A percentile compares a stretch with the other conserved stretches of the same genome.
These are phyloP conservation scores for Hymenoscyphus occultus DNA, from an alignment of 2,329 filamentous ascomycete genomes.

Conservation along the genomic window DNA sequence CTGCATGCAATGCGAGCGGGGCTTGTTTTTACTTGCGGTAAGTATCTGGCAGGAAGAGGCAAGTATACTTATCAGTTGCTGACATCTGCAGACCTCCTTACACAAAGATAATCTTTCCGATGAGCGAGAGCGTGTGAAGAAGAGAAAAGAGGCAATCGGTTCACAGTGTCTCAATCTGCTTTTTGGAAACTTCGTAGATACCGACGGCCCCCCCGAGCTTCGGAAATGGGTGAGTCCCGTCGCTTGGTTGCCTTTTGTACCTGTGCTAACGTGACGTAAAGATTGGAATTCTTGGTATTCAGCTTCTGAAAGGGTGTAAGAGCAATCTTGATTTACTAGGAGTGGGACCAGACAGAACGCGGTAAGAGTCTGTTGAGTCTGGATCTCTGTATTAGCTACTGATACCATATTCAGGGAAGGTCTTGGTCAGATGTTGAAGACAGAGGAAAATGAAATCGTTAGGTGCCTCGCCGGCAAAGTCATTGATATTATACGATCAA, in stretches of 20 bases:
- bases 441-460: slow-evolving; percentile 30
- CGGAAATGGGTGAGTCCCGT: slow-evolving; percentile 30
- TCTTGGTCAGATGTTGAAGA: slow-evolving; percentile 25
- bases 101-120: neutral
- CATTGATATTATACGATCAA: slow-evolving; percentile 20
- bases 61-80: neutral
- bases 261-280: slow-evolving; percentile 15
- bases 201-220: slow-evolving; percentile 14
- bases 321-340: slow-evolving; percentile 22
- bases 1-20: slow-evolving; percentile 26
- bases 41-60: slow-evolving; percentile 10
- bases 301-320: slow-evolving; percentile 25
- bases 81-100: neutral
- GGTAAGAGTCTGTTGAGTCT: slow-evolving; percentile 18
- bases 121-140: neutral
- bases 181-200: slow-evolving; percentile 25
- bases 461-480: slow-evolving; percentile 29
- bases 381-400: slow-evolving; percentile 4
- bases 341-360: slow-evolving; percentile 23
- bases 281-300: slow-evolving; percentile 31
- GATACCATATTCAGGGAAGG: slow-evolving; percentile 18
- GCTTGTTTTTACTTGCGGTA: slow-evolving; percentile 31
- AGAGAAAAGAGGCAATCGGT: slow-evolving; percentile 25
- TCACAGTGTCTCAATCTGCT: slow-evolving; percentile 20
- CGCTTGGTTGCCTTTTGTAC: neutral